These are phyloP conservation scores for Tieghemiomyces parasiticus DNA, from an alignment of 192 early-diverging fungal genomes.

Conservation along the genomic window DNA sequence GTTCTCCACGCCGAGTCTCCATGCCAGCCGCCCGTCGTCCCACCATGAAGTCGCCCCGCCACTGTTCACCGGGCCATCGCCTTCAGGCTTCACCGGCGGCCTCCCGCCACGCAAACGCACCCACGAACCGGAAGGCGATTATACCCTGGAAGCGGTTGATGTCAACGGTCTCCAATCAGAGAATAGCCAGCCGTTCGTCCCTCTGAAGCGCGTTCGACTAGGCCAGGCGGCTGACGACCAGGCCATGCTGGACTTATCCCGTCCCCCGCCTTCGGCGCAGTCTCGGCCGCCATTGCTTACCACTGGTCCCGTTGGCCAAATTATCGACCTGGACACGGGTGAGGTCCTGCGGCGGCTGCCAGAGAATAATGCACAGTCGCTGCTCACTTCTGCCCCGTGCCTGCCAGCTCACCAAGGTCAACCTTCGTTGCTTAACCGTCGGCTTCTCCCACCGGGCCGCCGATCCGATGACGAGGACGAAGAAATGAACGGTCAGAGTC, in stretches of 20 bases:
- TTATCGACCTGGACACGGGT: not conserved
- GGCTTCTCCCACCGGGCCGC: not conserved
- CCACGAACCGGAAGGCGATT: not conserved
- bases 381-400: not conserved
- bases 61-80: no score
- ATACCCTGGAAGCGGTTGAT: not conserved
- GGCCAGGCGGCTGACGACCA: not conserved
- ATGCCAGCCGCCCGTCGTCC: no score
- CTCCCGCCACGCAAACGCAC: no score
- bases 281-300: not conserved
- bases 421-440: not conserved
- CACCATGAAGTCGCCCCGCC: no score
- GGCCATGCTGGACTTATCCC: not conserved
- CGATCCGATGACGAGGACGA: no score
- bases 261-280: not conserved
- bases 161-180: not conserved
- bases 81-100: no score
- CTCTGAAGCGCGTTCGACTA: not conserved
- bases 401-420: not conserved
- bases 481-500: no score
- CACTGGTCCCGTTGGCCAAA: not conserved
- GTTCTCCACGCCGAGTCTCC: no score
- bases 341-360: not conserved
- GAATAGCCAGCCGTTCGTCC: not conserved
- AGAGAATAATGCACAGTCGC: not conserved